phyloP scores from a whole-genome alignment of 106 monocot genomes.

The Dioscorea dumetorum region DNA sequence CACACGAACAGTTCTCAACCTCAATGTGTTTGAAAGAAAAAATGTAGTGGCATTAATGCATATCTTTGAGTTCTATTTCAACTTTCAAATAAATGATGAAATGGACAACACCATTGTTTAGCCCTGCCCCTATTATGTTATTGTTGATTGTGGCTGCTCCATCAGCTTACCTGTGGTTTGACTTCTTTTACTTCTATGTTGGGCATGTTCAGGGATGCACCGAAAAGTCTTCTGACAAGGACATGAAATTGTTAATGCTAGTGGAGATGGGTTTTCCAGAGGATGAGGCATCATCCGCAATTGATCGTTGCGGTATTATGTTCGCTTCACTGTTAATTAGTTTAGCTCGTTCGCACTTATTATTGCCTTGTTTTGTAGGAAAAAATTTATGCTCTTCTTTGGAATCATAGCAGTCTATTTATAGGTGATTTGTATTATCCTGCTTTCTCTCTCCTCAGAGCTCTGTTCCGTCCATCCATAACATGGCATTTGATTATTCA shows the following conservation, averaged over 20 bases:
- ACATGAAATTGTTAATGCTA: neutral
- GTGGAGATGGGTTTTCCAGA: conserved; percentile 1
- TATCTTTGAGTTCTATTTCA: neutral
- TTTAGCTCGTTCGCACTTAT: neutral
- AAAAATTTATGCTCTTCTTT: neutral
- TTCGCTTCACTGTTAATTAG: neutral
- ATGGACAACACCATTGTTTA: too few species aligned
- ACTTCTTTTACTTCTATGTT: neutral
- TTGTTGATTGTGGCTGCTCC: neutral
- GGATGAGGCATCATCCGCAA: conserved; percentile 5
- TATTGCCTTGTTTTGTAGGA: neutral
- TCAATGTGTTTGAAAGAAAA: too few species aligned
- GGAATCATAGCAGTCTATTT: neutral
- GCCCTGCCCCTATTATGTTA: too few species aligned
- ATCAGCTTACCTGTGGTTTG: neutral
- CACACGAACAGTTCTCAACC: neutral
- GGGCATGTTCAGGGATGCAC: neutral
- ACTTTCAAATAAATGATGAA: neutral
- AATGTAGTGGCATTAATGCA: neutral
- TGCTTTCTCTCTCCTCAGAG: too few species aligned
- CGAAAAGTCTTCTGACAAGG: neutral
- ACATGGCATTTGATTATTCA: too few species aligned
- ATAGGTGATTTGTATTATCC: too few species aligned
- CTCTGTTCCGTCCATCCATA: too few species aligned
- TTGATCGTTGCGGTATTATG: conserved; percentile 8